These are phyloP conservation scores for Fusarium incarnatum DNA, from an alignment of 2,329 filamentous ascomycete species.

Conservation along the genomic window DNA sequence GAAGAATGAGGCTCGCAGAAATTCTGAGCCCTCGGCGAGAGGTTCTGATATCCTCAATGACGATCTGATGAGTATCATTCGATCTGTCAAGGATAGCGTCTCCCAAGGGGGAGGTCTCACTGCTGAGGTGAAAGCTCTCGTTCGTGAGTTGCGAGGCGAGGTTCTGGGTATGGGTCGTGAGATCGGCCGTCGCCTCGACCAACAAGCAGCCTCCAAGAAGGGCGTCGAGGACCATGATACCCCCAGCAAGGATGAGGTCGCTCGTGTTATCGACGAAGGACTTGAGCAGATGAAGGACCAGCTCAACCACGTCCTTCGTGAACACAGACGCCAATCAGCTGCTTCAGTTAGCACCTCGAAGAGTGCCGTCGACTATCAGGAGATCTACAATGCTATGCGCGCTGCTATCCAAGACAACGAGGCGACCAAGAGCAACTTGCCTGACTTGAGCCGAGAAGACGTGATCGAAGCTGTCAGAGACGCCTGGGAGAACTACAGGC, in stretches of 20 bases:
- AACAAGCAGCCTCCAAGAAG: slow-evolving; percentile 70
- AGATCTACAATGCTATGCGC: slow-evolving; percentile 87
- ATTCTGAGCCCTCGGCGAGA: slow-evolving; percentile 57
- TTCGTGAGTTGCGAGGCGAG: slow-evolving; percentile 89
- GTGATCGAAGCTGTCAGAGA: slow-evolving; percentile 88
- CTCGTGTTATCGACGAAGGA: slow-evolving; percentile 81
- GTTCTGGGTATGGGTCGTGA: slow-evolving; percentile 95
- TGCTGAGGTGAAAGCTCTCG: slow-evolving; percentile 89
- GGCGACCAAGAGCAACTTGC: slow-evolving; percentile 54
- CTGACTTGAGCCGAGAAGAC: slow-evolving; percentile 76
- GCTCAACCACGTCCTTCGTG: slow-evolving; percentile 81
- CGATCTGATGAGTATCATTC: slow-evolving; percentile 84
- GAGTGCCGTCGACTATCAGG: slow-evolving; percentile 77
- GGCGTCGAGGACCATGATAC: slow-evolving; percentile 60
- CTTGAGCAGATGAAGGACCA: slow-evolving; percentile 86
- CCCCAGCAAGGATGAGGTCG: slow-evolving; percentile 75
- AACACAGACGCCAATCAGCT: slow-evolving; percentile 77
- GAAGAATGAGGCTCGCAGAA: slow-evolving; percentile 57
- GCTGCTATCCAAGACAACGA: slow-evolving; percentile 76
- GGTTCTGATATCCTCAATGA: slow-evolving; percentile 73
- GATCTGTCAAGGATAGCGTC: slow-evolving; percentile 91
- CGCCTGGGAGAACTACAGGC: slow-evolving; percentile 94
- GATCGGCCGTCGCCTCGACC: slow-evolving; percentile 81
- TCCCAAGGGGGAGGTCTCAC: slow-evolving; percentile 88
- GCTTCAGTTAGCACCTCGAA: slow-evolving; percentile 71